Evolutionary conservation across 352 stramenopile species (phyloP).

Genomic region (Globisporangium camurandrum): DNA sequence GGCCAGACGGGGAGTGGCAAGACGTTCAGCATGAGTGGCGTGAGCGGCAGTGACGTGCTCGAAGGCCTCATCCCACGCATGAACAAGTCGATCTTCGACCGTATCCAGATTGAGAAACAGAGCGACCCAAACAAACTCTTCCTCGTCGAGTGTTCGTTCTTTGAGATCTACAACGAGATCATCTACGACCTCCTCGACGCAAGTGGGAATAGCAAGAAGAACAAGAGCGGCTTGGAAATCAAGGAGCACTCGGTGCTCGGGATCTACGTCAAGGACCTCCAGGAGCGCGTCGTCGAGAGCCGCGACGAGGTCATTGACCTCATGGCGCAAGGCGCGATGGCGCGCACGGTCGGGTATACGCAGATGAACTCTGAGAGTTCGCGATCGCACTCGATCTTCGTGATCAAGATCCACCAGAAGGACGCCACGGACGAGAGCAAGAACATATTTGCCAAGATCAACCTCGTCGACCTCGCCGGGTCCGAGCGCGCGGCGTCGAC

Average conservation of each 20-base stretch:
- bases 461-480: conserved; percentile 91
- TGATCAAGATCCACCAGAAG: conserved; percentile 94
- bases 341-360: conserved; percentile 76
- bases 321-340: conserved; percentile 60
- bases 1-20: conserved; percentile 84
- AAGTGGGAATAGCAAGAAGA: conserved; percentile 81
- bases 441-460: conserved; percentile 91
- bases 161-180: conserved; percentile 96
- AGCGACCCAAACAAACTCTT: conserved; percentile 77
- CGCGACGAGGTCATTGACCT: conserved; percentile 81
- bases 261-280: conserved; percentile 91
- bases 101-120: conserved; percentile 53
- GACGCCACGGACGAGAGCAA: conserved; percentile 76
- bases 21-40: conserved; percentile 86
- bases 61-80: conserved; percentile 90
- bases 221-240: conserved; percentile 87
- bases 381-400: conserved; percentile 94
- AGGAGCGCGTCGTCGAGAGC: conserved; percentile 83
- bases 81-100: conserved; percentile 87
- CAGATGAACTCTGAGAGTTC: conserved; percentile 93
- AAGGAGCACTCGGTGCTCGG: conserved; percentile 92
- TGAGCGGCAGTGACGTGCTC: conserved; percentile 42
- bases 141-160: conserved; percentile 90
- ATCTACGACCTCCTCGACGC: conserved; percentile 92
- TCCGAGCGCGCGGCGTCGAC: conserved; percentile 89